Evolutionary conservation across 768 basidiomycete genomes (phyloP), one percentile per base, ranked within the genome.

Genomic region (Suillus subalutaceus): DNA sequence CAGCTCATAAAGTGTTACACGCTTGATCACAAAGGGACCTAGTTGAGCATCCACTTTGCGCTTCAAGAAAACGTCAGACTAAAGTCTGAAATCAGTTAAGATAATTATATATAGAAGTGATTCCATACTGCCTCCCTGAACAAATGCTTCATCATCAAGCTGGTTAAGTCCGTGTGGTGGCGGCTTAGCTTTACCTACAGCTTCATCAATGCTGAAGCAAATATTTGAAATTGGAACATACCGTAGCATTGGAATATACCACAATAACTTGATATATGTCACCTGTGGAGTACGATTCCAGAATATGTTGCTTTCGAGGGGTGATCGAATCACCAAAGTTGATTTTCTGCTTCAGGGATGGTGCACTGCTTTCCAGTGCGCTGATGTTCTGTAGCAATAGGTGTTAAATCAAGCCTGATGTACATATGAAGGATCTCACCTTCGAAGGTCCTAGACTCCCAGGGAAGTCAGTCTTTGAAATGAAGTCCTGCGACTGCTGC

Each of bases 221-320:
- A 48, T 48, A 48, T 48, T 48, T 48, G 46, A 48, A 48, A 48
- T 5, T 48, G n/a, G 46, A 46, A 48, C 46, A 48, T 48, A 48
- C 46, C 4, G 46, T 10, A 13, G 12, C 12, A 48, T 48, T 23
- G n/a, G 46, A 48, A 48, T 48, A 48, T 48, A 15, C 46, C 4
- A 10, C 5, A 48, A 6, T 12, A 48, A 48, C 46, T 48, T 48
- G 46, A 48, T n/a, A 48, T 13, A 48, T 48, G 5, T 48, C n/a
- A n/a, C 46, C 46, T 48, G 46, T 48, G 12, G 46, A 48, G n/a
- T 48, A 48, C 1, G 46, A 48, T 48, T 48, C 46, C 12, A 23
- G 10, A 48, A 12, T 23, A 48, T 4, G 10, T 48, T n/a, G 46
- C 46, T 48, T 48, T 23, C 10, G 4, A 48, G 46, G 46, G 46